Conservation (phyloP, 192 early-diverging fungal genomes). For the Coemansia sp. region DNA sequence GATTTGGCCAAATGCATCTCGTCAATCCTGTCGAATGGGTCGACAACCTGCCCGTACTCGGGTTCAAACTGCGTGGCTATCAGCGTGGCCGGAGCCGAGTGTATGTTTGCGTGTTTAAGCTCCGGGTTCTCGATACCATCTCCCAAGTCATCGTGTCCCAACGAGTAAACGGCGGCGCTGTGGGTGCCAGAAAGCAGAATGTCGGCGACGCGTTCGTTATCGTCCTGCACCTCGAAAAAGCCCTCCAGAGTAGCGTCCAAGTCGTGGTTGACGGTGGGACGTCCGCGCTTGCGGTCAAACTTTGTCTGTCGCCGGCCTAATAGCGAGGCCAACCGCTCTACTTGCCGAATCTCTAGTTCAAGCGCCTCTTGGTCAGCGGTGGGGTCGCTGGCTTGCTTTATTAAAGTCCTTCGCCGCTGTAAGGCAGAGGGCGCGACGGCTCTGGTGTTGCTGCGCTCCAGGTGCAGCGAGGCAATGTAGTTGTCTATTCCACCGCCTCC, state of each 20-base stretch:
- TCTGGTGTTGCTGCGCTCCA: slow-evolving; percentile 48
- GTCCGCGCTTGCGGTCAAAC: slow-evolving; percentile 35
- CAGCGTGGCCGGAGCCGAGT: slow-evolving; percentile 27
- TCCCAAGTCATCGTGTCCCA: not conserved
- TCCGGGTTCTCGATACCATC: slow-evolving; percentile 19
- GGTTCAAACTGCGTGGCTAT: slow-evolving; percentile 24
- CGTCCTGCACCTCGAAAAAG: slow-evolving; percentile 48
- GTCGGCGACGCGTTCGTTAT: slow-evolving; percentile 42
- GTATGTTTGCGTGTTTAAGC: slow-evolving; percentile 44
- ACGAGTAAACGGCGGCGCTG: not conserved
- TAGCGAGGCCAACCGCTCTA: slow-evolving; percentile 48
- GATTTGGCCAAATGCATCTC: slow-evolving; percentile 39
- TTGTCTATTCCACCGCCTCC: slow-evolving; percentile 15
- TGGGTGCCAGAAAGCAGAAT: slow-evolving; percentile 28
- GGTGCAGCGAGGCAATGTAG: slow-evolving; percentile 46
- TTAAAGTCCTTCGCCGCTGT: slow-evolving; percentile 46
- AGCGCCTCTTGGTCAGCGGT: slow-evolving; percentile 50
- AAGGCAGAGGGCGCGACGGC: slow-evolving; percentile 5
- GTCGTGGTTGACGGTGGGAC: slow-evolving; percentile 47
- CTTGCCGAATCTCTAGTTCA: slow-evolving; percentile 48
- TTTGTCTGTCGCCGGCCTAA: slow-evolving; percentile 49
- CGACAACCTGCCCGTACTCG: slow-evolving; percentile 23
- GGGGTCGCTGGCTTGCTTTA: slow-evolving; percentile 48
- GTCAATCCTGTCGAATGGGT: slow-evolving; percentile 52
- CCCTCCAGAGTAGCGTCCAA: slow-evolving; percentile 43